Evolutionary conservation across 352 stramenopile species (phyloP).

Genomic region (Phytophthora sojae): DNA sequence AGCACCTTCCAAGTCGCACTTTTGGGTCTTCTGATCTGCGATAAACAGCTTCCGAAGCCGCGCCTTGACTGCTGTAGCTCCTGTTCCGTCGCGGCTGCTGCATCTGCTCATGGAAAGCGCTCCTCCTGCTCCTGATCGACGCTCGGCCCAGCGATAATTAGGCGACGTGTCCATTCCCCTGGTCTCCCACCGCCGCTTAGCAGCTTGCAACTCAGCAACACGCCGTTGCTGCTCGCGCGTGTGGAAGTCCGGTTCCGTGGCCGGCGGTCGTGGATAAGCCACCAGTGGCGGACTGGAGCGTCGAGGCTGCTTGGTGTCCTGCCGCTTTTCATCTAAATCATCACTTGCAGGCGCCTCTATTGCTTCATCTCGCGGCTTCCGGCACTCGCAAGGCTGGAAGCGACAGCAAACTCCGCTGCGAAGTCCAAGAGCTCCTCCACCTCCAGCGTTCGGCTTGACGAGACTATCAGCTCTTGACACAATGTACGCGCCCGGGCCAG

Average conservation of each 20-base stretch:
- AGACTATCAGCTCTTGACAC: constrained; percentile 31
- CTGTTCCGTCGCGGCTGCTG: constrained; percentile 27
- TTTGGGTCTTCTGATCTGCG: constrained; percentile 19
- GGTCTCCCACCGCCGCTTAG: constrained; percentile 28
- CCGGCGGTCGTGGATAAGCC: constrained; percentile 10
- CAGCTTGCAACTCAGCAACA: constrained; percentile 29
- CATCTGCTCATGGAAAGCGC: too few relatives aligned
- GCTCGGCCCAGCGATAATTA: constrained; percentile 39
- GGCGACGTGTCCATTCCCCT: constrained; percentile 28
- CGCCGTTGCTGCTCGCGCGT: constrained; percentile 39
- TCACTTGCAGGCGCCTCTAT: not conserved
- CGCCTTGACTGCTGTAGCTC: constrained; percentile 12
- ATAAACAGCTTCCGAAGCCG: constrained; percentile 19
- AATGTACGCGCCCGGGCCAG: constrained; percentile 41
- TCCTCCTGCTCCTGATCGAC: constrained; percentile 27
- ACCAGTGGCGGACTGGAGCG: constrained; percentile 22
- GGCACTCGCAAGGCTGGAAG: constrained; percentile 34
- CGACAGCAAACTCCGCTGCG: constrained; percentile 29
- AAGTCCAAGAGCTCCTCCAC: constrained; percentile 26
- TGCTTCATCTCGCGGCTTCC: constrained; percentile 10
- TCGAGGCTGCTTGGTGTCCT: constrained; percentile 33
- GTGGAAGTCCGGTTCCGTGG: constrained; percentile 31
- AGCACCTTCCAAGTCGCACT: constrained; percentile 15
- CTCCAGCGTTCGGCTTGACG: constrained; percentile 25
- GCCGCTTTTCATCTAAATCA: not conserved